phyloP scores from a whole-genome alignment of 202 grass and related monocot species.

The Setaria viridis region DNA sequence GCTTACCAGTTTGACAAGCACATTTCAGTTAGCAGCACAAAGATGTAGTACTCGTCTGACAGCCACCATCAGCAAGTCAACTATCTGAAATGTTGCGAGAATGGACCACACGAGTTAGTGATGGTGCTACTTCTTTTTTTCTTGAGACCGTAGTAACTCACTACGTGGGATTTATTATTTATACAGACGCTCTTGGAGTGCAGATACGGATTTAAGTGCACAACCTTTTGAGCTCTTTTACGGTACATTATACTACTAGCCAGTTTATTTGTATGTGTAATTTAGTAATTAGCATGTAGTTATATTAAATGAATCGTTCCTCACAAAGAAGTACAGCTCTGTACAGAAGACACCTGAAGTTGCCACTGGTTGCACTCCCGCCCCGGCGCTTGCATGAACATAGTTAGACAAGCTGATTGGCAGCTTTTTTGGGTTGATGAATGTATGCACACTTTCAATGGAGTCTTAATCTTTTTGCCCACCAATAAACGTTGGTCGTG shows the following conservation, averaged over 20 bases:
- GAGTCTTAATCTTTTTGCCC: neutral
- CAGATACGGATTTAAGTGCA: neutral
- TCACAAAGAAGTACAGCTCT: conserved; percentile 87
- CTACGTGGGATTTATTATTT: neutral
- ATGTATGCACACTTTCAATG: conserved; percentile 17
- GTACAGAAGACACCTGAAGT: conserved; percentile 59
- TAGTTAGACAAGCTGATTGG: conserved; percentile 33
- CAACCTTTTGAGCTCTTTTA: neutral
- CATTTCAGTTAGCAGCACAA: conserved; percentile 12
- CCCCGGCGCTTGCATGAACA: conserved; percentile 52
- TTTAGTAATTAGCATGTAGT: too few species aligned
- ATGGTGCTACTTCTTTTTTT: neutral
- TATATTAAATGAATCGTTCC: conserved; percentile 34
- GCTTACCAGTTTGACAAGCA: conserved; percentile 28
- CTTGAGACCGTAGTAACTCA: neutral
- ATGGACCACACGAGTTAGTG: neutral
- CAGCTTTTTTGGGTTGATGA: conserved; percentile 17
- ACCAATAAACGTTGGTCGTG: conserved; percentile 45
- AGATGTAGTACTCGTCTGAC: conserved; percentile 15
- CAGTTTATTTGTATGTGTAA: too few species aligned
- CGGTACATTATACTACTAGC: too few species aligned
- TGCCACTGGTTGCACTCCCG: conserved; percentile 68
- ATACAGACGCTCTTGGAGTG: neutral
- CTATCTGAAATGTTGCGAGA: conserved; percentile 5
- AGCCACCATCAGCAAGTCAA: conserved; percentile 36